phyloP scores from a whole-genome alignment of 129 eudicot genomes.

The Apium graveolens region DNA sequence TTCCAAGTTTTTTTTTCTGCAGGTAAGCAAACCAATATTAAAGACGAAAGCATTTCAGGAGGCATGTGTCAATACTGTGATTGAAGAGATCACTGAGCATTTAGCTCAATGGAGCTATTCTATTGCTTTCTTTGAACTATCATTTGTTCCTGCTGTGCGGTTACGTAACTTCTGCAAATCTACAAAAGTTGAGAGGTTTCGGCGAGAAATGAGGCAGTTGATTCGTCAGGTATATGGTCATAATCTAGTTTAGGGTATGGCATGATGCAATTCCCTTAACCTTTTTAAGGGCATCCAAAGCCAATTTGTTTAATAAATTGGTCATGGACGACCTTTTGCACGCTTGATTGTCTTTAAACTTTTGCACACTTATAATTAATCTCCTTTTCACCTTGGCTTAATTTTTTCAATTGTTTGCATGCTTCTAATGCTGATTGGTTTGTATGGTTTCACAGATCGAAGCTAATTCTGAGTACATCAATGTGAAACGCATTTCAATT shows the following conservation, averaged over 20 bases:
- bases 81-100: slow-evolving; percentile 89
- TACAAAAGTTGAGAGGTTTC: slow-evolving; percentile 86
- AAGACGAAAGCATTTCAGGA: slow-evolving; percentile 88
- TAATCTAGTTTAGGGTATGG: neutral
- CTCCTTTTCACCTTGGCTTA: neutral
- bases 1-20: slow-evolving; percentile 15
- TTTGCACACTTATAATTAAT: neutral
- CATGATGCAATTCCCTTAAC: neutral
- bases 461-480: slow-evolving; percentile 68
- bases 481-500: slow-evolving; percentile 47
- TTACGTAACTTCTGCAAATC: slow-evolving; percentile 74
- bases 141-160: slow-evolving; percentile 76
- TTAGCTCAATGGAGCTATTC: slow-evolving; percentile 97
- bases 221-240: slow-evolving; percentile 58
- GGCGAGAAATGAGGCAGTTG: slow-evolving; percentile 63
- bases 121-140: slow-evolving; percentile 77
- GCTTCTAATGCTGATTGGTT: neutral
- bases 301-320: neutral
- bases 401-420: neutral
- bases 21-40: slow-evolving; percentile 74
- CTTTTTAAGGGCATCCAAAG: neutral
- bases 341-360: neutral
- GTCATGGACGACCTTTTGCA: neutral
- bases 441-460: slow-evolving; percentile 54
- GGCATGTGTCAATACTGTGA: slow-evolving; percentile 65